Conservation (phyloP, 768 basidiomycete genomes). For the Serendipita indica region DNA sequence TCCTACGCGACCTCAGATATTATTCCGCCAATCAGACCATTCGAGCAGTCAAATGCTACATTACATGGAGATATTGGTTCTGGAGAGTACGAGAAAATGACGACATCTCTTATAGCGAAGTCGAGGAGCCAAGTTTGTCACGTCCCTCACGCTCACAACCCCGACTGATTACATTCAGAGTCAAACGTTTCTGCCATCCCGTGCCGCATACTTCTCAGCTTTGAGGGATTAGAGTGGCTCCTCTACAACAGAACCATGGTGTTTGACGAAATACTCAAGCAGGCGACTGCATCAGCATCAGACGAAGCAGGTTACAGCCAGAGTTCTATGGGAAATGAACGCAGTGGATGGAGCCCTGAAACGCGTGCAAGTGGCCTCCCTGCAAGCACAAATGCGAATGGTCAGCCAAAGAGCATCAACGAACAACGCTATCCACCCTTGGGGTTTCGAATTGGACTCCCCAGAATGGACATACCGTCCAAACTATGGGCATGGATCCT, state of each 20-base stretch:
- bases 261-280: constrained; percentile 62
- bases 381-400: neutral
- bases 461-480: neutral
- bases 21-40: constrained; percentile 87
- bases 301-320: constrained; percentile 25
- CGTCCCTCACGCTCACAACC: too few species aligned
- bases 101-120: too few species aligned
- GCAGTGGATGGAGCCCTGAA: constrained; percentile 7
- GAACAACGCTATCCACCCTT: neutral
- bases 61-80: constrained; percentile 93
- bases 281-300: constrained; percentile 26
- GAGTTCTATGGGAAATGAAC: constrained; percentile 18
- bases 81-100: constrained; percentile 63
- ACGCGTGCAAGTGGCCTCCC: neutral
- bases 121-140: too few species aligned
- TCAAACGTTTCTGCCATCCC: constrained; percentile 34
- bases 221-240: constrained; percentile 87
- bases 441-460: neutral
- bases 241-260: constrained; percentile 81
- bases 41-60: constrained; percentile 63
- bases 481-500: constrained; percentile 30
- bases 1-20: constrained; percentile 77
- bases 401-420: neutral
- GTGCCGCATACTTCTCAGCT: constrained; percentile 65
- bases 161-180: too few species aligned